Percentiles rank a stretch among this genome's conserved stretches.
These are phyloP conservation scores for Paramecium biaurelia DNA, from an alignment of 73 alveolate genomes.

Conservation along the genomic window DNA sequence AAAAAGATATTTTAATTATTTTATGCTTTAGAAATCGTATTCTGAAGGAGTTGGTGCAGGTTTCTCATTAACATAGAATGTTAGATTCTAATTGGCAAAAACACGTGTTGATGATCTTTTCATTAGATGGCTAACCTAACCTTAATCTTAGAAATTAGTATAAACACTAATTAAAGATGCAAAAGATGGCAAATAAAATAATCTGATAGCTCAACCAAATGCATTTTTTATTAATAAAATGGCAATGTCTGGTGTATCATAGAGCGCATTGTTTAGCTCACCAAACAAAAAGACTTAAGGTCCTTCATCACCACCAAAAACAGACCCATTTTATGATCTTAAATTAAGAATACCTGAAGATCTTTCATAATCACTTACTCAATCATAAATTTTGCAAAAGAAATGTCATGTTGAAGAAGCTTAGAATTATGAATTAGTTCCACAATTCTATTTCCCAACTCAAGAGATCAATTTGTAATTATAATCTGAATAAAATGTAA, in stretches of 20 bases:
- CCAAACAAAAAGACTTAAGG: background rate
- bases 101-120: slow-evolving; percentile 10
- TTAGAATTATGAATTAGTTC: slow-evolving; percentile 35
- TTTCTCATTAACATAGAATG: background rate
- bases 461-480: background rate
- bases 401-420: background rate
- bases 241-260: slow-evolving; percentile 33
- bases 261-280: background rate
- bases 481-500: slow-evolving; percentile 38
- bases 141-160: background rate
- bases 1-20: slow-evolving; percentile 10
- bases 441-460: slow-evolving; percentile 57
- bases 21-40: slow-evolving; percentile 22
- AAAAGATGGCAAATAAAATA: background rate
- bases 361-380: background rate
- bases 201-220: slow-evolving; percentile 29
- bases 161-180: background rate
- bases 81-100: slow-evolving; percentile 5
- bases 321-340: background rate
- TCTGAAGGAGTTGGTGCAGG: slow-evolving; percentile 43
- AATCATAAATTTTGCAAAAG: background rate
- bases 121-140: slow-evolving; percentile 6
- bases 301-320: slow-evolving; percentile 10
- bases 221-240: slow-evolving; percentile 17
- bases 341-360: background rate